Base-by-base conservation (phyloP, 805 yeast genomes). In the Myxozyma geophila region DNA sequence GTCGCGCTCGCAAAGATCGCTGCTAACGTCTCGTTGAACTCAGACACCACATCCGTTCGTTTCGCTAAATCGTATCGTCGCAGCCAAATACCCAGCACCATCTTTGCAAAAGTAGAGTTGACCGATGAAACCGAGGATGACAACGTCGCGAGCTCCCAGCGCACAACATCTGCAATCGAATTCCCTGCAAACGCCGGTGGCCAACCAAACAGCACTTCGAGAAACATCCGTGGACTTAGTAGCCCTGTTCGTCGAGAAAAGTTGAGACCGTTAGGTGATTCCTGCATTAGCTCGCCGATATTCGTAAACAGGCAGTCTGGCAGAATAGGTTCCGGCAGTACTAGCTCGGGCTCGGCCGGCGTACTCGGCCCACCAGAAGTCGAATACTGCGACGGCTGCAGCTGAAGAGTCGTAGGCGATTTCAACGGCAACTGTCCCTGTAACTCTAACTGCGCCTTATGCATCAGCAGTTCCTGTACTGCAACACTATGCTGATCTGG, bases 271-370 rank as follows among this genome's bases (percentile, higher is more conserved):
- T 39, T 15, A n/a, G 37, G 54, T 7, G 67, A 63, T 8, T 35
- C 51, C 55, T 62, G 66, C 64, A 66, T 66, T 23, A 66, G 49
- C 12, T 63, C 64, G 35, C 67, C 69, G 7, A 66, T 49, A 21
- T 58, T 54, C 28, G 43, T 36, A 51, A 66, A 66, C 44, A 66
- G 35, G 35, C 69, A 66, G 40, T 66, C 69, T 1, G 69, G 69
- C 9, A 66, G 49, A 36, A 66, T 66, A 33, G 69, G 65, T 21
- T 66, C 68, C 21, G 67, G 67, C n/a, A 63, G 49, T 15, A 52
- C 58, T 9, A 43, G 50, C 19, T 51, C 63, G 33, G 36, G 2
- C 36, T 43, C 37, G n/a, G 48, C 48, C 39, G 57, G 57, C 23
- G 57, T 53, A 33, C 57, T 53, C 23, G 49, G 48, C 9, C 23